Evolutionary conservation across 352 stramenopile species (phyloP).

Genomic region (Albugo candida): DNA sequence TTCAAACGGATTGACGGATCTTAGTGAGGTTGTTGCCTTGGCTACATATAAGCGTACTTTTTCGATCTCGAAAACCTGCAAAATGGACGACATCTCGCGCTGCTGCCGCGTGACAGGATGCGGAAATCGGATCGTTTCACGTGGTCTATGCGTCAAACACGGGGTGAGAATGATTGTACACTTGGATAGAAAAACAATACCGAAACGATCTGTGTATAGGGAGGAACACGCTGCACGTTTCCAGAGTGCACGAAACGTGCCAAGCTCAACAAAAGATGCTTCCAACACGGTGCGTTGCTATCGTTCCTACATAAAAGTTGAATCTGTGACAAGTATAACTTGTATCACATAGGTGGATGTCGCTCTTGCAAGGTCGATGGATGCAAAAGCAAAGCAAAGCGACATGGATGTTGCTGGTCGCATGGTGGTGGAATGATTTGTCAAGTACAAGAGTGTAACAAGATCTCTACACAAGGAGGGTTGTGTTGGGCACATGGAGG

Average conservation of each 20-base stretch:
- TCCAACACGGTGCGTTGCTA: conserved; percentile 20
- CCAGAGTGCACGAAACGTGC: conserved; percentile 42
- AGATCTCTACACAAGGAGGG: conserved; percentile 16
- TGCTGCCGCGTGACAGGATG: too few species aligned
- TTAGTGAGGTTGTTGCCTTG: too few species aligned
- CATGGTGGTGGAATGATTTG: conserved; percentile 17
- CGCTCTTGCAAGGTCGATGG: conserved; percentile 39
- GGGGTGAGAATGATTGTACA: neutral
- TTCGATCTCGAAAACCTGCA: too few species aligned
- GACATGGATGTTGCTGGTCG: conserved; percentile 52
- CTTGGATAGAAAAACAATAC: too few species aligned
- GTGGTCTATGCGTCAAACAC: neutral
- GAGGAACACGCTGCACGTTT: conserved; percentile 23
- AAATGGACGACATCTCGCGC: too few species aligned
- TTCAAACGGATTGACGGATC: too few species aligned
- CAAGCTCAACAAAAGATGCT: conserved; percentile 56
- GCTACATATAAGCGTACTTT: too few species aligned
- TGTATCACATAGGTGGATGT: conserved; percentile 15
- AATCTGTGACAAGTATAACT: too few species aligned
- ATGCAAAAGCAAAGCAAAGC: conserved; percentile 47
- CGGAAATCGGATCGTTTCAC: neutral
- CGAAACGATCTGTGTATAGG: neutral
- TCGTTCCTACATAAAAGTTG: too few species aligned
- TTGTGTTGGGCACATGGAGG: conserved; percentile 17
- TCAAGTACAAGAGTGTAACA: conserved; percentile 10